phyloP scores from a whole-genome alignment of 2,329 filamentous ascomycete genomes.

The Fusarium keratoplasticum region DNA sequence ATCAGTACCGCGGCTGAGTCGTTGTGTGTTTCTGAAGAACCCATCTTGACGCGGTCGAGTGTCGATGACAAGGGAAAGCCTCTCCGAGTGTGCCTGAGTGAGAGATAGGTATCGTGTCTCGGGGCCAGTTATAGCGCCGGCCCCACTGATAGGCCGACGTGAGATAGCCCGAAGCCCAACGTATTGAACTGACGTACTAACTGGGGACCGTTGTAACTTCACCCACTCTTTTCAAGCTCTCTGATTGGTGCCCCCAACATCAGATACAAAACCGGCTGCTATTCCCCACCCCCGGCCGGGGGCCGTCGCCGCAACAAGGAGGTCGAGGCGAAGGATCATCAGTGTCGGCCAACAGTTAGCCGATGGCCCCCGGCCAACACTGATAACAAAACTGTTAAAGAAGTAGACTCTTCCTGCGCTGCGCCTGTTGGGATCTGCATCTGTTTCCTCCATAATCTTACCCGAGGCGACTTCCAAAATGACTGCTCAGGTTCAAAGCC shows the following conservation, averaged over 20 bases:
- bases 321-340: neutral
- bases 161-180: neutral
- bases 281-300: neutral
- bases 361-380: neutral
- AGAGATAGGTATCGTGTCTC: neutral
- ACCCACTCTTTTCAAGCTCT: neutral
- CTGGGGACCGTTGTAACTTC: neutral
- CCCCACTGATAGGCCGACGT: neutral
- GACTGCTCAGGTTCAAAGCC: neutral
- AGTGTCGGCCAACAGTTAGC: neutral
- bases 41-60: neutral
- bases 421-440: neutral
- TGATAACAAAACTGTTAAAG: neutral
- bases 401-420: neutral
- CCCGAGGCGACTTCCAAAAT: neutral
- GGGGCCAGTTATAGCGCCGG: neutral
- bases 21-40: neutral
- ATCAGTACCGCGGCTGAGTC: neutral
- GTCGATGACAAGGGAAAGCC: neutral
- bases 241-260: neutral
- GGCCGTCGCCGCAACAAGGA: neutral
- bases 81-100: neutral
- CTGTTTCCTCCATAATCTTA: neutral
- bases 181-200: conserved; percentile 1
- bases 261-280: neutral